Evolutionary conservation across 352 stramenopile genomes (phyloP), one percentile per base, ranked within the genome.

Genomic region (Phytophthora aleatoria): DNA sequence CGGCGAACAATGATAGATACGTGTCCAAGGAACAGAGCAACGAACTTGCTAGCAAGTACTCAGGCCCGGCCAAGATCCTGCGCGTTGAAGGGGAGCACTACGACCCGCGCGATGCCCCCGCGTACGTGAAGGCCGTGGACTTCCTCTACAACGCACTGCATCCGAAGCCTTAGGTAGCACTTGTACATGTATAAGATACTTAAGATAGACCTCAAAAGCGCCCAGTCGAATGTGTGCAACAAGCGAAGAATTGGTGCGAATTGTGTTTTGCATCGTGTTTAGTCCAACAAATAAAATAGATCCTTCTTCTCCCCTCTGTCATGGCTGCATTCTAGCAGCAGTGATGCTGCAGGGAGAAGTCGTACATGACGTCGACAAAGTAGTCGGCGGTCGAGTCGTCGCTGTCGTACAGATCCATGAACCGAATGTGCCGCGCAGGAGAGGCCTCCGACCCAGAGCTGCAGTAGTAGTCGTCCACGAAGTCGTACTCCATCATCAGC

Each of bases 291-390:
- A 68, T 56, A 62, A 41, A 69, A 66, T 61, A 61, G 47, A 69
- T 67, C 64, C 41, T 16, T 60, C 43, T 41, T 54, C 45, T 48
- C 41, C 39, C 28, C 28, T 52, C 44, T 3, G 7, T 49, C 15
- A 26, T 55, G 6, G 3, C 3, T n/a, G 16, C 27, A 53, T 15
- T 15, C 51, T 54, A 77, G 33, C 44, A 26, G 44, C 47, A 71
- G 56, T 68, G 63, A 31, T 69, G 66, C 36, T 75, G 48, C 35
- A 70, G 44, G 31, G 74, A 71, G 35, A 74, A 73, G 30, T 90
- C 77, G 51, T 81, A 90, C 53, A 90, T 83, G 36, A 91, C 79
- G 67, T 89, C 77, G 15, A 92, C 73, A 68, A 90, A 91, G 58
- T 86, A 87, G 53, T 88, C 81, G 10, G 52, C 33, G 8, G 59